phyloP scores from a whole-genome alignment of 192 early-diverging fungal species.

The Coemansia interrupta region DNA sequence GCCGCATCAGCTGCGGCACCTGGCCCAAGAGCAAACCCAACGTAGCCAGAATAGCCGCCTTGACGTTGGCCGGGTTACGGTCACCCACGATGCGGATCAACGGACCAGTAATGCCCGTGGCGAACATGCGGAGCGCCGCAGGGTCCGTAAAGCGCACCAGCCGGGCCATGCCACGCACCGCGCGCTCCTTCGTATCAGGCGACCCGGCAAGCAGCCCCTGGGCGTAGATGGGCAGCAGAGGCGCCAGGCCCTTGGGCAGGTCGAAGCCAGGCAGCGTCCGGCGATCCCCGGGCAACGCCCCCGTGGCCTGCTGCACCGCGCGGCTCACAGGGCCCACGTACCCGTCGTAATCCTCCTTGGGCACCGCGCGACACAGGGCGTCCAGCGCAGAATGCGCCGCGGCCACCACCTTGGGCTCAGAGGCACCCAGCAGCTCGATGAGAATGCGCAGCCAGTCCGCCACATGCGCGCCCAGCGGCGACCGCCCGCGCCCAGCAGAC shows the following conservation, averaged over 20 bases:
- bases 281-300: conserved; percentile 35
- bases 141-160: conserved; percentile 57
- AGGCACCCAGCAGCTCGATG: conserved; percentile 67
- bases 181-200: conserved; percentile 77
- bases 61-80: conserved; percentile 85
- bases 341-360: conserved; percentile 85
- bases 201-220: conserved; percentile 90
- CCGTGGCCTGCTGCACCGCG: conserved; percentile 60
- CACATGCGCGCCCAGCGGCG: conserved; percentile 58
- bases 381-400: conserved; percentile 78
- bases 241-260: conserved; percentile 88
- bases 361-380: conserved; percentile 72
- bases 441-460: conserved; percentile 79
- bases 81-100: conserved; percentile 97
- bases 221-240: conserved; percentile 86
- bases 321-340: conserved; percentile 68
- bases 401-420: conserved; percentile 58
- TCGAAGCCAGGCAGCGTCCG: conserved; percentile 75
- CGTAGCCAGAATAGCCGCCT: conserved; percentile 87
- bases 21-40: conserved; percentile 76
- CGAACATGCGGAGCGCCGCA: conserved; percentile 78
- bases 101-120: conserved; percentile 94
- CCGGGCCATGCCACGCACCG: conserved; percentile 82
- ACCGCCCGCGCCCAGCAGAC: conserved; percentile 45
- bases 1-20: conserved; percentile 84